Conservation (phyloP, 202 grass and related monocot species). For the Cymbopogon flexuosus region DNA sequence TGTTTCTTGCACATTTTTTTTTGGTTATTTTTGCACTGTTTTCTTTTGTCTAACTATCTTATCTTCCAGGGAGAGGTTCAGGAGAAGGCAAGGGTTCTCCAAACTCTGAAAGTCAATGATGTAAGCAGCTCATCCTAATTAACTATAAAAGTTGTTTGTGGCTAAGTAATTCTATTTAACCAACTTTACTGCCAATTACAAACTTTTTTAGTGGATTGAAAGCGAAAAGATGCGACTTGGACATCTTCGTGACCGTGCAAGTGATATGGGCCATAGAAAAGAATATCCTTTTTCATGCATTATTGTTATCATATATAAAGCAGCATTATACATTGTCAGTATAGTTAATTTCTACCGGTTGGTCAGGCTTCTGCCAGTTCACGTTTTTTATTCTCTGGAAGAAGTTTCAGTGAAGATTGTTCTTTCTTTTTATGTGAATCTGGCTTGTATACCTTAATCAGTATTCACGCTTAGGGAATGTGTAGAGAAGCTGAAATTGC, state of each 20-base stretch:
- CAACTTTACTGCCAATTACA: constrained; percentile 16
- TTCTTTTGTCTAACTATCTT: constrained; percentile 27
- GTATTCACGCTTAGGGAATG: constrained; percentile 85
- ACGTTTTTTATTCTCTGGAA: not conserved
- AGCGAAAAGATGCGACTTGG: constrained; percentile 85
- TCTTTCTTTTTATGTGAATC: constrained; percentile 13
- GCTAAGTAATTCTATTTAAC: constrained; percentile 8
- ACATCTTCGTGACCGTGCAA: constrained; percentile 97
- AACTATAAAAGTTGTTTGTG: constrained; percentile 9
- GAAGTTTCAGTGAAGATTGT: not conserved
- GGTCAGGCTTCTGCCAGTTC: not conserved
- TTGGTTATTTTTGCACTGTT: constrained; percentile 10
- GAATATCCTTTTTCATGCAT: constrained; percentile 84
- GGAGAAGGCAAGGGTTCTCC: constrained; percentile 84
- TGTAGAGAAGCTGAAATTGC: constrained; percentile 83
- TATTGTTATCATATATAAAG: constrained; percentile 21
- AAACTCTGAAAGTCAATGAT: constrained; percentile 89
- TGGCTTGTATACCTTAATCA: constrained; percentile 50
- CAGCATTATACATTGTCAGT: not conserved
- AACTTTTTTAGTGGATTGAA: constrained; percentile 84
- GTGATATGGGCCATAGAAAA: constrained; percentile 97
- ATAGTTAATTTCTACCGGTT: not conserved
- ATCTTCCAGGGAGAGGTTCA: constrained; percentile 88
- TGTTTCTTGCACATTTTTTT: constrained; percentile 13
- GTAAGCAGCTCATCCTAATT: constrained; percentile 44